Percentiles rank a stretch among this genome's conserved stretches.
These are phyloP conservation scores for Solanum sitiens DNA, from an alignment of 257 asterid species.

Conservation along the genomic window DNA sequence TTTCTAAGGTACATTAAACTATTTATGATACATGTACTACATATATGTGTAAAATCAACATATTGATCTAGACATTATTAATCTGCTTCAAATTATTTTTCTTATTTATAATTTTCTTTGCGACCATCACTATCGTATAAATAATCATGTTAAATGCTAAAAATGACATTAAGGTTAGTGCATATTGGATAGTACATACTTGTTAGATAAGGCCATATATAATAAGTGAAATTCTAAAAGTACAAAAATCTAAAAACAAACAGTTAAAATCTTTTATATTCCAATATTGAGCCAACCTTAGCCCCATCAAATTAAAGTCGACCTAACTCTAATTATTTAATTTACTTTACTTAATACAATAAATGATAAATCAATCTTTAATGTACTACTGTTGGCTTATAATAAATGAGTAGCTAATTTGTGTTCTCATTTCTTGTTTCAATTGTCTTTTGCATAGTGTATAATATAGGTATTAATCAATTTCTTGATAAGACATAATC, in stretches of 20 bases:
- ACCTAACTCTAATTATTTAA: background rate
- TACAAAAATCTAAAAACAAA: background rate
- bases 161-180: background rate
- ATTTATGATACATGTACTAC: background rate
- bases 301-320: background rate
- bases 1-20: background rate
- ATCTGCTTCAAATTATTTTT: background rate
- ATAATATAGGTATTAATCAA: background rate
- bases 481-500: background rate
- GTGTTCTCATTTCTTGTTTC: background rate
- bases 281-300: background rate
- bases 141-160: background rate
- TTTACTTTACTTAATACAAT: too few species aligned
- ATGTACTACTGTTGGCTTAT: background rate
- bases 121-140: background rate
- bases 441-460: background rate
- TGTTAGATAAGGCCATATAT: background rate
- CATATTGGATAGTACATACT: background rate
- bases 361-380: background rate
- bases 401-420: background rate
- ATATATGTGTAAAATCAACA: background rate
- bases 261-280: background rate
- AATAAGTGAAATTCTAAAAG: background rate
- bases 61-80: background rate
- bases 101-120: background rate